Conservation (phyloP, 257 asterid genomes). For the Ilex aquifolium region DNA sequence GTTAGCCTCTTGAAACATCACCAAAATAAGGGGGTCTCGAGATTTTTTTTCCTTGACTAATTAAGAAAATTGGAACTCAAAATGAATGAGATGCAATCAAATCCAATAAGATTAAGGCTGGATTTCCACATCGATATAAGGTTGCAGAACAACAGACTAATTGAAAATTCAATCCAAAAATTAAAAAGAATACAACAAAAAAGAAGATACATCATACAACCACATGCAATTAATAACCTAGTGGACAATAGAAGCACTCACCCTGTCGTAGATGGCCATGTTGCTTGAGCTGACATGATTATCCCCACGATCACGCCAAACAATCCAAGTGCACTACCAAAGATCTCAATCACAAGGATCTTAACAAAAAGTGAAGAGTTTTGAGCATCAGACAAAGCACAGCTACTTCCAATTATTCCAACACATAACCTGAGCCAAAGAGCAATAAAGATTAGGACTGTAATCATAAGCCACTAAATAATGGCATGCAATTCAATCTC, state of each 20-base stretch:
- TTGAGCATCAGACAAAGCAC: constrained; percentile 95
- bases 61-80: too few species aligned
- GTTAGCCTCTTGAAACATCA: too few species aligned
- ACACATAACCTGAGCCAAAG: constrained; percentile 65
- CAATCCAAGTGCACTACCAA: constrained; percentile 95
- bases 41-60: too few species aligned
- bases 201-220: constrained; percentile 11
- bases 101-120: too few species aligned
- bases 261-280: constrained; percentile 69
- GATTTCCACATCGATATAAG: too few species aligned
- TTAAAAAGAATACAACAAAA: constrained; percentile 9
- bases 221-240: constrained; percentile 6
- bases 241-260: constrained; percentile 17
- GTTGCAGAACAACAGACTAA: too few species aligned
- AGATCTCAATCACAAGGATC: constrained; percentile 96
- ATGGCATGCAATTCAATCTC: too few species aligned
- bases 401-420: constrained; percentile 98
- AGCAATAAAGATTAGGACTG: too few species aligned
- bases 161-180: constrained; percentile 3
- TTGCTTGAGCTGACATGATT: constrained; percentile 98
- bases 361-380: constrained; percentile 96
- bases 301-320: constrained; percentile 98
- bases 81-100: too few species aligned
- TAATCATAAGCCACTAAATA: too few species aligned
- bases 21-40: too few species aligned